phyloP scores from a whole-genome alignment of 1,139 yeast genomes.

The Lodderomyces metapsilosis region DNA sequence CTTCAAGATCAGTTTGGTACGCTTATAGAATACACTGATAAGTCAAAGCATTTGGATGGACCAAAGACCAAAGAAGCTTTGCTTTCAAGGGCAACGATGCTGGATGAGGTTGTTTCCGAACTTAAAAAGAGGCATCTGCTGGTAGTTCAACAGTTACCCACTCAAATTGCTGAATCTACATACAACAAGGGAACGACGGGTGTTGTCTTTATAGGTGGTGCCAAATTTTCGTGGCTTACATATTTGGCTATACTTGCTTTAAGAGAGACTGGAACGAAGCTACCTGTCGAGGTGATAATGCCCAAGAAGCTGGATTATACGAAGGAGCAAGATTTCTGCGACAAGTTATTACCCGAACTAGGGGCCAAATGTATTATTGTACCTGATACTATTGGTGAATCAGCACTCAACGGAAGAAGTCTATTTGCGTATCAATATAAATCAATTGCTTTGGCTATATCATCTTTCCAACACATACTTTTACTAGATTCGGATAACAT shows the following conservation, averaged over 20 bases:
- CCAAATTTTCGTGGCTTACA: slow-evolving; percentile 38
- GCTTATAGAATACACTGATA: slow-evolving; percentile 25
- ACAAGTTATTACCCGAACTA: slow-evolving; percentile 22
- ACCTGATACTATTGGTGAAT: slow-evolving; percentile 36
- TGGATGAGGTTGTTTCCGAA: slow-evolving; percentile 23
- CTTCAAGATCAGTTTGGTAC: slow-evolving; percentile 16
- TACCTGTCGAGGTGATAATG: slow-evolving; percentile 40
- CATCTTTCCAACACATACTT: slow-evolving; percentile 42
- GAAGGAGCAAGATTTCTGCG: slow-evolving; percentile 27
- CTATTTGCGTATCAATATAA: slow-evolving; percentile 40
- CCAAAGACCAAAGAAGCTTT: slow-evolving; percentile 27
- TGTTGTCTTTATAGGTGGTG: slow-evolving; percentile 40
- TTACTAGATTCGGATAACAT: slow-evolving; percentile 46
- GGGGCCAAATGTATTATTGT: slow-evolving; percentile 33
- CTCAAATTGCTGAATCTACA: slow-evolving; percentile 21
- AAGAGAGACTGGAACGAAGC: slow-evolving; percentile 33
- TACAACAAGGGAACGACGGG: slow-evolving; percentile 30
- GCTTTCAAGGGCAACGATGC: slow-evolving; percentile 29
- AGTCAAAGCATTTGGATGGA: slow-evolving; percentile 22
- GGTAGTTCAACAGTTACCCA: slow-evolving; percentile 26
- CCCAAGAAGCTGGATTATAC: slow-evolving; percentile 34
- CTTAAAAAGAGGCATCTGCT: slow-evolving; percentile 25
- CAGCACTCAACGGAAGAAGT: slow-evolving; percentile 33
- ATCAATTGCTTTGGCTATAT: slow-evolving; percentile 37
- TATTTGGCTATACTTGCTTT: slow-evolving; percentile 34